Conservation (phyloP, 2,329 filamentous ascomycete genomes). For the Claviceps quebecensis region DNA sequence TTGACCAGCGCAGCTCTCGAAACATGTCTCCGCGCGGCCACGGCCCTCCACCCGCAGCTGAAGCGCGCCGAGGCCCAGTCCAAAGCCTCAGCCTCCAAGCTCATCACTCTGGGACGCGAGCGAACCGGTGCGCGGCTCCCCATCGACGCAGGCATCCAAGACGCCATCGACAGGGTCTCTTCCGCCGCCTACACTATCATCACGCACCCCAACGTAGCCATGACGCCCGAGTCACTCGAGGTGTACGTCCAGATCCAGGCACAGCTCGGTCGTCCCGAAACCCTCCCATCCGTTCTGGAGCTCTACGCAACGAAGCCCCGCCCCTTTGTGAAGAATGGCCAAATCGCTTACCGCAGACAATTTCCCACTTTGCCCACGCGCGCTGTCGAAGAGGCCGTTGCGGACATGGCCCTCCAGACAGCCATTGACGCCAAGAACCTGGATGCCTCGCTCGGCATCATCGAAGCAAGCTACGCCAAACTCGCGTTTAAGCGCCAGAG, state of each 20-base stretch:
- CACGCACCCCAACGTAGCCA: slow-evolving; percentile 62
- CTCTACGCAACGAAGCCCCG: slow-evolving; percentile 75
- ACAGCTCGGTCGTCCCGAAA: slow-evolving; percentile 56
- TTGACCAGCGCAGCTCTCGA: slow-evolving; percentile 30
- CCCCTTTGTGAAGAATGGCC: slow-evolving; percentile 45
- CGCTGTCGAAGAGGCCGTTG: slow-evolving; percentile 58
- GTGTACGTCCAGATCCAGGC: slow-evolving; percentile 67
- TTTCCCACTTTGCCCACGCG: slow-evolving; percentile 56
- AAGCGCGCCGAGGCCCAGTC: slow-evolving; percentile 24
- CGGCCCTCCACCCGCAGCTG: slow-evolving; percentile 27
- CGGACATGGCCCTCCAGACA: slow-evolving; percentile 59
- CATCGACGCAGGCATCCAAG: slow-evolving; percentile 23
- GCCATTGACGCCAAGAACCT: slow-evolving; percentile 72
- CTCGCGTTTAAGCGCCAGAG: slow-evolving; percentile 55
- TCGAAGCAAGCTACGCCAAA: slow-evolving; percentile 54
- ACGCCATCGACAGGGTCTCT: slow-evolving; percentile 39
- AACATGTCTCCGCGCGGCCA: slow-evolving; percentile 30
- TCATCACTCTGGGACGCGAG: slow-evolving; percentile 32
- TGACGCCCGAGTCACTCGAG: slow-evolving; percentile 58
- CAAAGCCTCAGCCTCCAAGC: slow-evolving; percentile 36
- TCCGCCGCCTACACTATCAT: slow-evolving; percentile 55
- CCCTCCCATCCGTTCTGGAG: slow-evolving; percentile 65
- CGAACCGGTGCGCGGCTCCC: slow-evolving; percentile 17
- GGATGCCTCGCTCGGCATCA: slow-evolving; percentile 59
- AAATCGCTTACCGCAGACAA: slow-evolving; percentile 43